Base-by-base conservation (phyloP, 1,284 basidiomycete genomes). In the Ceratobasidium sp. region DNA sequence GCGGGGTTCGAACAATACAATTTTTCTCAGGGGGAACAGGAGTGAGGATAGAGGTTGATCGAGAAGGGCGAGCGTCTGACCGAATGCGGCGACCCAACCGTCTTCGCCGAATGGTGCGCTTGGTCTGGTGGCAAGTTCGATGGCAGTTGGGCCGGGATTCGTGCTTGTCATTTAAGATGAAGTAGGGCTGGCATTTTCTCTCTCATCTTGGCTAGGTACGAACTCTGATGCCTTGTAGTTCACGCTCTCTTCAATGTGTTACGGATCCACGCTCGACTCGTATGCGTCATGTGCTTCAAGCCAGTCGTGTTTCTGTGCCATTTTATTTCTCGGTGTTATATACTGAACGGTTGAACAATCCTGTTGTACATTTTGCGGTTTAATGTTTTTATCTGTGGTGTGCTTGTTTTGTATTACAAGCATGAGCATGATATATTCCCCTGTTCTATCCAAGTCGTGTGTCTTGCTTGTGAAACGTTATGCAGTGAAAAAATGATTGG, bases 201-300 rank as follows among this genome's bases (percentile, higher is more conserved):
- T 34, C n/a, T 59, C n/a, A 39, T 39, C 34, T n/a, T 37, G 14
- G 29, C 6, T 54, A 7, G 29, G 54, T 34, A 56, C 54, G 54
- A 59, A 39, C n/a, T 0, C 54, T 56, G 13, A 31, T 53, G 51
- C n/a, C 1, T 27, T 37, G 34, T 39, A 1, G 53, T 29, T 58
- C 37, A 59, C 37, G 37, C 37, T 41, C 58, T n/a, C 37, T 41
- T 22, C n/a, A 34, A 34, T 29, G n/a, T 59, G 14, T 59, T 39
- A 59, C 58, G 31, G 58, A 59, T 41, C 34, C 58, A 59, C 41
- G 41, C 58, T 59, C 58, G 58, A 59, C 58, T 59, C 37, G 58
- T 59, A 59, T 59, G 58, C 58, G 58, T 59, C 58, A 59, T 59
- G 37, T n/a, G n/a, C n/a, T 37, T 59, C 9, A n/a, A 13, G 37